Evolutionary conservation across 805 yeast genomes (phyloP).

Genomic region (Wickerhamiella nectarea): DNA sequence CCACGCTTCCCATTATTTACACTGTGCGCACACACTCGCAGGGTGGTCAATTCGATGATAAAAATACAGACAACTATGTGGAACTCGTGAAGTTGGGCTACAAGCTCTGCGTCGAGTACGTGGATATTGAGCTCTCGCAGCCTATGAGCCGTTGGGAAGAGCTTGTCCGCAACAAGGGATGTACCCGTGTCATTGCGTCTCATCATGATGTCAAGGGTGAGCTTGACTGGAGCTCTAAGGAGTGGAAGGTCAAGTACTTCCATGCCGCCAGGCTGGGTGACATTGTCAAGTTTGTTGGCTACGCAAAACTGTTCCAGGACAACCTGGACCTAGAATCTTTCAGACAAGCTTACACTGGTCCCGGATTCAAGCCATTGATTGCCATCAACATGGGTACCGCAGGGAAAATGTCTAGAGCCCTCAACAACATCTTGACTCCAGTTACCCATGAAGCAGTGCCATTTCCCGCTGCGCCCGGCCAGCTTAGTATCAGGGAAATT

Average conservation of each 20-base stretch:
- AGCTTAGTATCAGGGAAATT: slow-evolving; percentile 51
- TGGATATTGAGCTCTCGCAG: slow-evolving; percentile 66
- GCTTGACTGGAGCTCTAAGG: slow-evolving; percentile 50
- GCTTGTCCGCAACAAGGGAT: slow-evolving; percentile 39
- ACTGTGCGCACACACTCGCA: slow-evolving; percentile 67
- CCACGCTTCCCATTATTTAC: slow-evolving; percentile 62
- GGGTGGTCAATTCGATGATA: slow-evolving; percentile 71
- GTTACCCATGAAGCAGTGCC: slow-evolving; percentile 63
- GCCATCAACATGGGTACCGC: slow-evolving; percentile 67
- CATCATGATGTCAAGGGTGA: slow-evolving; percentile 60
- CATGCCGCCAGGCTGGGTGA: slow-evolving; percentile 57
- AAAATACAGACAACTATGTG: slow-evolving; percentile 34
- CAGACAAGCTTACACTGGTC: slow-evolving; percentile 37
- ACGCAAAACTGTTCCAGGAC: slow-evolving; percentile 50
- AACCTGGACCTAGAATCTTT: slow-evolving; percentile 61
- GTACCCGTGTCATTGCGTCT: slow-evolving; percentile 67
- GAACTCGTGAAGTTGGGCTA: slow-evolving; percentile 47
- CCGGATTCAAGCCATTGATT: slow-evolving; percentile 43
- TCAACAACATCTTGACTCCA: slow-evolving; percentile 69
- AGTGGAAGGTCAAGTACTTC: slow-evolving; percentile 62
- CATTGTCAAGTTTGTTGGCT: slow-evolving; percentile 70
- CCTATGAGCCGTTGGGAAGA: slow-evolving; percentile 42
- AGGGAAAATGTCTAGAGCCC: slow-evolving; percentile 69
- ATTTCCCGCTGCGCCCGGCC: slow-evolving; percentile 67
- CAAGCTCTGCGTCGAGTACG: slow-evolving; percentile 63